Conservation (phyloP, 192 early-diverging fungal species). For the Coemansia biformis region DNA sequence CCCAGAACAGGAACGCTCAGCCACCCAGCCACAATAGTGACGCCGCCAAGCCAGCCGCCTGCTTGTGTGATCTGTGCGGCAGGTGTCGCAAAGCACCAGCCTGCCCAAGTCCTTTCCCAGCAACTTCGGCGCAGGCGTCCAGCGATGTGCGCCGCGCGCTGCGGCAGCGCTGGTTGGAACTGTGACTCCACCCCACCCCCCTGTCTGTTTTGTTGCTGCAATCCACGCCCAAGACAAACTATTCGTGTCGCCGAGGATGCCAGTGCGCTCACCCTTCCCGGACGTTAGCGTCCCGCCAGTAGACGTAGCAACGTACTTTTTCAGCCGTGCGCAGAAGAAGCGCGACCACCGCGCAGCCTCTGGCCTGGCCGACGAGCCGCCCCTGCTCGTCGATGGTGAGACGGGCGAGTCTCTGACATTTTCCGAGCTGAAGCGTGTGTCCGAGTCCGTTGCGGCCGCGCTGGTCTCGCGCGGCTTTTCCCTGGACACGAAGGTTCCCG, state of each 20-base stretch:
- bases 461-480: slow-evolving; percentile 7
- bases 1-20: no score
- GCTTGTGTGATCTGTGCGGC: no score
- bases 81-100: no score
- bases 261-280: slow-evolving; percentile 25
- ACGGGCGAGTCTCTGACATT: slow-evolving; percentile 11
- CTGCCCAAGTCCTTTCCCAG: no score
- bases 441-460: slow-evolving; percentile 13
- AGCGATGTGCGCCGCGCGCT: no score
- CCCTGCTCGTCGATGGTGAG: slow-evolving; percentile 11
- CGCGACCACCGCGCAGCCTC: not conserved
- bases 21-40: no score
- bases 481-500: not conserved
- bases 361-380: slow-evolving; percentile 1
- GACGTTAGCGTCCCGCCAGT: slow-evolving; percentile 14
- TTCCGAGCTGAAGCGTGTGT: slow-evolving; percentile 15
- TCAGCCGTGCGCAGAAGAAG: slow-evolving; percentile 5
- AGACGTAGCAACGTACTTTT: slow-evolving; percentile 30
- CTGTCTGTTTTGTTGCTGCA: no score
- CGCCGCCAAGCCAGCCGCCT: no score
- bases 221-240: no score
- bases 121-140: no score
- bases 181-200: no score
- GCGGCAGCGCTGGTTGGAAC: no score
- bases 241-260: slow-evolving; percentile 24